Conservation (phyloP, 2,329 filamentous ascomycete genomes). For the Sphaerulina musiva region DNA sequence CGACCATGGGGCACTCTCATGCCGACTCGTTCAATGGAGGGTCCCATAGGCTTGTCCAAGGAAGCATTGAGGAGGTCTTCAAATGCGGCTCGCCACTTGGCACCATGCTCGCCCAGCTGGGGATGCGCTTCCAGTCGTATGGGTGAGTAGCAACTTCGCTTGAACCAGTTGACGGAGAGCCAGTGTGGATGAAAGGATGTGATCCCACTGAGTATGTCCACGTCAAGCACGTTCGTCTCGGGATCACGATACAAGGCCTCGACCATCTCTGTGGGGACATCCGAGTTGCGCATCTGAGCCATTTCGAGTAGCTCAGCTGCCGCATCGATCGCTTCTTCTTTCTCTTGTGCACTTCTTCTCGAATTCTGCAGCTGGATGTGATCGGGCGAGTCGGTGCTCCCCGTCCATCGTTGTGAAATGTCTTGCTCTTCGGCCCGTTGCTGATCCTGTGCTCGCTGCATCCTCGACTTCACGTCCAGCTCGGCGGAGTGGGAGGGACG, state of each 20-base stretch:
- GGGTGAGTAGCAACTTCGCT: constrained; percentile 49
- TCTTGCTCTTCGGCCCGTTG: constrained; percentile 23
- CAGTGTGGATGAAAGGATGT: constrained; percentile 22
- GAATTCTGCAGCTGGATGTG: constrained; percentile 17
- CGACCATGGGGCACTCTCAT: constrained; percentile 15
- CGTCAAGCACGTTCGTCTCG: constrained; percentile 9
- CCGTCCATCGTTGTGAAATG: constrained; percentile 26
- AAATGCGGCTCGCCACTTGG: constrained; percentile 52
- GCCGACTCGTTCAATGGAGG: constrained; percentile 18
- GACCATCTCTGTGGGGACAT: constrained; percentile 24
- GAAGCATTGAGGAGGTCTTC: constrained; percentile 51
- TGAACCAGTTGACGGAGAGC: constrained; percentile 35
- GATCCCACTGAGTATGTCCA: constrained; percentile 22
- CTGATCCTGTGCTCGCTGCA: constrained; percentile 23
- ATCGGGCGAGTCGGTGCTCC: constrained; percentile 21
- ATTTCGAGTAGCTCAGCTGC: constrained; percentile 23
- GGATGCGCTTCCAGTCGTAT: constrained; percentile 47
- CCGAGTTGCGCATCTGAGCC: constrained; percentile 22
- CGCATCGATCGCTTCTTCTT: constrained; percentile 19
- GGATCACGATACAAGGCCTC: constrained; percentile 26
- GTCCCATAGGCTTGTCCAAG: constrained; percentile 30
- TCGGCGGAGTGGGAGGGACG: constrained; percentile 44
- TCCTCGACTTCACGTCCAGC: constrained; percentile 24
- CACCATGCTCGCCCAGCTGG: constrained; percentile 30
- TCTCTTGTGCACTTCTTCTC: constrained; percentile 14